These are phyloP conservation scores for Trichoderma cornu-damae DNA, from an alignment of 2,329 filamentous ascomycete species.

Conservation along the genomic window DNA sequence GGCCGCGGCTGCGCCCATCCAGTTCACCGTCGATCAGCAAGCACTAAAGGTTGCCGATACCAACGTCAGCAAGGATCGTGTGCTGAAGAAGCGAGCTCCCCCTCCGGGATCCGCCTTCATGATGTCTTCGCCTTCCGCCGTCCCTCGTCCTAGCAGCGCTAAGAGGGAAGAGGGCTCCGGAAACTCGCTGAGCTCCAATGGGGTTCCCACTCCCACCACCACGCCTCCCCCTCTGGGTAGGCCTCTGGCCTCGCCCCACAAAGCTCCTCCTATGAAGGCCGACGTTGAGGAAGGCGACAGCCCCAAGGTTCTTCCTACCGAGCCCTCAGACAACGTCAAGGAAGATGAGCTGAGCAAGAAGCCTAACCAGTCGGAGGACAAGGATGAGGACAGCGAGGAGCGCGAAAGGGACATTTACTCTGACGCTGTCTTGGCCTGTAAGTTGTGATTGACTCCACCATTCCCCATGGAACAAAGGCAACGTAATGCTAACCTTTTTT, in stretches of 20 bases:
- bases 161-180: constrained; percentile 46
- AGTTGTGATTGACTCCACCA: constrained; percentile 36
- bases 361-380: constrained; percentile 63
- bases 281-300: constrained; percentile 72
- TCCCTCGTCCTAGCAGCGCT: constrained; percentile 63
- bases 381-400: constrained; percentile 63
- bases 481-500: constrained; percentile 31
- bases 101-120: constrained; percentile 51
- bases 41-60: constrained; percentile 83
- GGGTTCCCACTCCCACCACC: constrained; percentile 62
- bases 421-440: constrained; percentile 82
- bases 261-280: constrained; percentile 66
- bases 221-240: constrained; percentile 55
- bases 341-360: constrained; percentile 58
- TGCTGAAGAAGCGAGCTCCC: constrained; percentile 64
- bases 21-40: constrained; percentile 98
- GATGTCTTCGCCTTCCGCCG: constrained; percentile 54
- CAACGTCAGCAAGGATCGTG: constrained; percentile 61
- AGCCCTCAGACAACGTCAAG: constrained; percentile 58
- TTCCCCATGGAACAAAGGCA: background rate
- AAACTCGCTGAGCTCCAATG: constrained; percentile 44
- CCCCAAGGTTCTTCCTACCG: constrained; percentile 70
- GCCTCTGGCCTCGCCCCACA: constrained; percentile 53
- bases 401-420: constrained; percentile 93
- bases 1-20: constrained; percentile 92